Evolutionary conservation across 108 stramenopile species (phyloP).

Genomic region (Cyclotella sp.): DNA sequence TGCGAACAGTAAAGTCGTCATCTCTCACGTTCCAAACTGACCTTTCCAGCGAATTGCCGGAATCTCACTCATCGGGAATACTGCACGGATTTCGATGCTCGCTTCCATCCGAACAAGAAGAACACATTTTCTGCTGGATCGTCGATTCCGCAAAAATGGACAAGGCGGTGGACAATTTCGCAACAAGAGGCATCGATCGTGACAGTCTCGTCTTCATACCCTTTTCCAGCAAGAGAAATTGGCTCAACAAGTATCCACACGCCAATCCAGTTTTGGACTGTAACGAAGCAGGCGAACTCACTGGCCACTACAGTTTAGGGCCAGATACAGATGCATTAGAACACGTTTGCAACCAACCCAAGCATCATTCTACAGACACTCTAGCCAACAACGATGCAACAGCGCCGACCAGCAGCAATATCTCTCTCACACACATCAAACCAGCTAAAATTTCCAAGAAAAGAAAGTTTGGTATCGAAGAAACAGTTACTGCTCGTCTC

Average conservation of each 20-base stretch:
- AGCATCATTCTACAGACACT: no score
- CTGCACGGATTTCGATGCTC: background rate
- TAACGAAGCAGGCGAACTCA: background rate
- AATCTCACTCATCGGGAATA: background rate
- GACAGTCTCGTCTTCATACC: constrained; percentile 11
- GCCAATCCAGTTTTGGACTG: constrained; percentile 4
- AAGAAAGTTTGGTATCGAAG: background rate
- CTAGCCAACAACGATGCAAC: background rate
- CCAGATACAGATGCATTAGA: background rate
- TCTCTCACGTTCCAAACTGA: background rate
- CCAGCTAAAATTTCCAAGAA: background rate
- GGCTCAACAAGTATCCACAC: constrained; percentile 4
- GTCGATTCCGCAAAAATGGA: background rate
- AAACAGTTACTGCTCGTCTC: constrained; percentile 5
- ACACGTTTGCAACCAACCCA: background rate
- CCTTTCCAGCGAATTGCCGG: background rate
- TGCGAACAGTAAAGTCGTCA: background rate
- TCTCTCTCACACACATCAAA: background rate
- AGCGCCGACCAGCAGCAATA: background rate
- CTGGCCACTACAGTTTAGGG: background rate
- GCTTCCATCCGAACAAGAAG: background rate
- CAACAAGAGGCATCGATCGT: background rate
- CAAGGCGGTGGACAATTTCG: background rate
- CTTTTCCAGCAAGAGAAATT: constrained; percentile 14
- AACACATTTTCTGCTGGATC: constrained; percentile 4